Evolutionary conservation across 2,329 filamentous ascomycete species (phyloP), one percentile per base, ranked within the genome.

Genomic region (Penicillium sp.): DNA sequence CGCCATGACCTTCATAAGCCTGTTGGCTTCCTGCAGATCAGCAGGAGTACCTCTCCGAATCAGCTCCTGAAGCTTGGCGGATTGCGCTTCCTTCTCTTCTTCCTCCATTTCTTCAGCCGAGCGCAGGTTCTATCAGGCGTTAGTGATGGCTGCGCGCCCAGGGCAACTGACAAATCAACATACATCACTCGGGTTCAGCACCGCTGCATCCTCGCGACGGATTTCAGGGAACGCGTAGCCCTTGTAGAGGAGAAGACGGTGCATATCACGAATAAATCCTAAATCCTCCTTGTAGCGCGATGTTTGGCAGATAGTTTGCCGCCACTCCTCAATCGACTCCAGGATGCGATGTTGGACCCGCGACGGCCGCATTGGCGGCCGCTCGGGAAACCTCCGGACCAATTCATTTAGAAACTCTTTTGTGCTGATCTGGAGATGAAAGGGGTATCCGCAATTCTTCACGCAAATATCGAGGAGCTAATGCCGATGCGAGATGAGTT

Each of bases 341-440:
- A 98, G 78, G 45, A 98, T 96, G 71, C 87, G 87, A 64, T 81
- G 78, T 74, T 97, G 93, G 23, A 96, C 90, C 48, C 90, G 80
- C 29, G 87, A 88, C 29, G 88, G 76, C 45, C 93, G 86, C 46
- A 93, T 77, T 2, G 91, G 89, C 31, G 93, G 93, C 16, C 91
- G 80, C 70, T 98, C 93, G 33, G 93, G 93, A 60, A 98, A 98
- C 52, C 93, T 81, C 53, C 93, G 83, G 47, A 98, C 93, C 45
- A 98, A 82, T 73, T 98, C 93, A 70, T 98, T 98, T 57, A 98
- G 81, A 58, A 98, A 98, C 61, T 98, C 93, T 68, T 98, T 98
- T 54, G 93, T 97, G 68, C 87, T 90, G 63, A 98, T 96, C 69
- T 98, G 93, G 43, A 98, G 81, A 63, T 98, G 93, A 69, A 98